Evolutionary conservation across 163 green algal species (phyloP).

Genomic region (Chlamydomonas reinhardtii): DNA sequence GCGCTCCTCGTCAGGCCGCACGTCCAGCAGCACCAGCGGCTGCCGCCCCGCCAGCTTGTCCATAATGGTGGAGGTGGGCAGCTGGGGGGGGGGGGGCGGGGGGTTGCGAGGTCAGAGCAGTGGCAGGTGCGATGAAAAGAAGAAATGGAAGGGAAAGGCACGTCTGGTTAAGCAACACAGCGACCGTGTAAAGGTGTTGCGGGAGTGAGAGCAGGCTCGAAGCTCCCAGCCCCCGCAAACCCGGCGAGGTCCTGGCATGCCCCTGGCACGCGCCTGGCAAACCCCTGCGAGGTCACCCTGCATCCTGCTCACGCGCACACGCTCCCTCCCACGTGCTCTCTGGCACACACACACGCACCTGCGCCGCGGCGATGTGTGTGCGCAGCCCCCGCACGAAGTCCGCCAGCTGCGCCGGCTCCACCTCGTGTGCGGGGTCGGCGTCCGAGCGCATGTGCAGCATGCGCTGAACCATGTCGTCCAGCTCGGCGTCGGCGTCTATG

Average conservation of each 20-base stretch:
- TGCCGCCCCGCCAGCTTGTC: conserved; percentile 34
- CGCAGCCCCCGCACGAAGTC: conserved; percentile 12
- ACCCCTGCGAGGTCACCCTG: no score
- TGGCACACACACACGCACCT: not conserved
- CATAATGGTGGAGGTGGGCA: conserved; percentile 44
- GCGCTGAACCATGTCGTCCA: conserved; percentile 55
- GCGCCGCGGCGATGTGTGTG: conserved; percentile 21
- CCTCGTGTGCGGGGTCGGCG: conserved; percentile 39
- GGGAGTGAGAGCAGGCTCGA: no score
- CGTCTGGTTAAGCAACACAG: no score
- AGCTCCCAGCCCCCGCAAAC: no score
- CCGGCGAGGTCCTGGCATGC: no score
- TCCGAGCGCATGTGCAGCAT: conserved; percentile 41
- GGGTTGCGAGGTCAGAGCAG: not conserved
- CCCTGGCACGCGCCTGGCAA: no score
- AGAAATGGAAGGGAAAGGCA: no score
- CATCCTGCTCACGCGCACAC: not conserved
- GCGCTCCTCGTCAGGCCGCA: conserved; percentile 50
- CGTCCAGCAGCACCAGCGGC: conserved; percentile 54
- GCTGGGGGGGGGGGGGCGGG: not conserved
- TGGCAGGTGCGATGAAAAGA: no score
- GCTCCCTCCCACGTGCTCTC: not conserved
- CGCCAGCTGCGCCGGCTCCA: conserved; percentile 25
- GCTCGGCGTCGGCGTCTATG: conserved; percentile 22
- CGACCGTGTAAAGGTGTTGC: no score